A percentile compares a stretch with the other conserved stretches of the same genome.
phyloP scores from a whole-genome alignment of 1,284 basidiomycete genomes.

The Trichosporon coremiiforme region DNA sequence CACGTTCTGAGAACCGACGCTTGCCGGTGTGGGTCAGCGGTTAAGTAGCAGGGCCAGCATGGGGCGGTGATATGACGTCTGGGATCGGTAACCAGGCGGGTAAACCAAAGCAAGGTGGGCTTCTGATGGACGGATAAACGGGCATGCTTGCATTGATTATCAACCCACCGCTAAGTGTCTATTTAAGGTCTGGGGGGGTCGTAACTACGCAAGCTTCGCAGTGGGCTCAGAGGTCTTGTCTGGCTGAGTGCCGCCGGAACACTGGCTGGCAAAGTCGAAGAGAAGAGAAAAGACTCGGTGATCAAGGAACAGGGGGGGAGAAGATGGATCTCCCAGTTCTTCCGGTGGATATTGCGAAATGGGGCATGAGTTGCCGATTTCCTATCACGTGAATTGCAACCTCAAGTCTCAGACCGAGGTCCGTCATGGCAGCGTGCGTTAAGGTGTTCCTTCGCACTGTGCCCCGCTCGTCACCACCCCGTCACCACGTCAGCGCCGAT shows the following conservation, averaged over 20 bases:
- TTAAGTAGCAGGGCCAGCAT: not conserved
- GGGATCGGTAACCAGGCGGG: not conserved
- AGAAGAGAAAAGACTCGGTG: not conserved
- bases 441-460: too few relatives aligned
- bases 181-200: not conserved
- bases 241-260: not conserved
- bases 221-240: too few relatives aligned
- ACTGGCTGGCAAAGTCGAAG: not conserved
- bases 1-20: not conserved
- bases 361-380: not conserved
- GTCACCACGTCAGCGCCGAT: not conserved
- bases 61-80: not conserved
- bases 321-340: not conserved
- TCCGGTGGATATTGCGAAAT: not conserved
- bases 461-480: not conserved
- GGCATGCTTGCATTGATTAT: not conserved
- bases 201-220: not conserved
- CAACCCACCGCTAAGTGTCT: not conserved
- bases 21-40: not conserved
- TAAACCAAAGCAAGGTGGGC: slow-evolving; percentile 5
- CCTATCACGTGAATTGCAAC: not conserved
- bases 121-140: not conserved
- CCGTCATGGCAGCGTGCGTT: not conserved
- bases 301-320: not conserved
- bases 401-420: not conserved